Conservation (phyloP, 192 early-diverging fungal genomes). For the Geranomyces michiganensis region DNA sequence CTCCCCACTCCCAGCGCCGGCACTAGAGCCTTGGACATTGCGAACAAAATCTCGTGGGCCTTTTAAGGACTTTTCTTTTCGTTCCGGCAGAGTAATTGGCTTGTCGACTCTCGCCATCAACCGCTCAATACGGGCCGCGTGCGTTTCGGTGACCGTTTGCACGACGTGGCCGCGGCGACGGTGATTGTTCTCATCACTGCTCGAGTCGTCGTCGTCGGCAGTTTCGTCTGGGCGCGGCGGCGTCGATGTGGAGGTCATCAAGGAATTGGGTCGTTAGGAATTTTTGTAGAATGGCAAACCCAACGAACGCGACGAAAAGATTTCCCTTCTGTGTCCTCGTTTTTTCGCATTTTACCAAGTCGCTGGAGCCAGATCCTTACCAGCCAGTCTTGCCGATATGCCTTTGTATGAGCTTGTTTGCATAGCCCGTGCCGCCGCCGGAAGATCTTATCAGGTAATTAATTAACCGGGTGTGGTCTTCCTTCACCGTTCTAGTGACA, state of each 20-base stretch:
- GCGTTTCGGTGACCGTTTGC: conserved; percentile 24
- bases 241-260: not conserved
- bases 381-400: not conserved
- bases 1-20: conserved; percentile 94
- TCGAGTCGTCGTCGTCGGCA: not conserved
- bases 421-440: conserved; percentile 13
- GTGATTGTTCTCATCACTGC: not conserved
- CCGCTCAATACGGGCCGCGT: conserved; percentile 58
- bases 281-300: no score
- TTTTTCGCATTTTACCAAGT: not conserved
- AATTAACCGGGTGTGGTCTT: not conserved
- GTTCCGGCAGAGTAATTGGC: conserved; percentile 72
- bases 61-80: conserved; percentile 50
- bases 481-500: not conserved
- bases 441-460: not conserved
- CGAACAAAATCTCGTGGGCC: conserved; percentile 84
- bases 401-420: conserved; percentile 15
- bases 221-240: not conserved
- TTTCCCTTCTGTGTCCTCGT: not conserved
- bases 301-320: no score
- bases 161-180: conserved; percentile 5
- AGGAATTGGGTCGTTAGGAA: no score
- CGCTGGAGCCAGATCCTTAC: not conserved
- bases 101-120: conserved; percentile 83
- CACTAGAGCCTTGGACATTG: conserved; percentile 90